Percentiles rank a stretch among this genome's conserved stretches.
Evolutionary conservation across 257 asterid genomes (phyloP).

Genomic region (Oldenlandia corymbosa): DNA sequence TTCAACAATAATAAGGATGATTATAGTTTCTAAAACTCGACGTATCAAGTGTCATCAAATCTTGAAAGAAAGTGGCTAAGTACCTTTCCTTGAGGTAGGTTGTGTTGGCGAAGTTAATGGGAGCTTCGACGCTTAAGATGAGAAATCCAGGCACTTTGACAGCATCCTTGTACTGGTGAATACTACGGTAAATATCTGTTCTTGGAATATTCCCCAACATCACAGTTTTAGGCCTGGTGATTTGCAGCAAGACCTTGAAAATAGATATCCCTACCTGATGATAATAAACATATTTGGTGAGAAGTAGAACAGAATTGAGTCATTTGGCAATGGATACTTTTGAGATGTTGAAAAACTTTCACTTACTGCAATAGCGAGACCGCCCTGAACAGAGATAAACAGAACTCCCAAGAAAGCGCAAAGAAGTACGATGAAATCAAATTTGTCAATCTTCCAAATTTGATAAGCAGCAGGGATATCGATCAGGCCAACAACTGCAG

Average conservation of each 20-base stretch:
- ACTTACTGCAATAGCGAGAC: constrained; percentile 79
- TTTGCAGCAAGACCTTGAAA: constrained; percentile 60
- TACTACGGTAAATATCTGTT: constrained; percentile 58
- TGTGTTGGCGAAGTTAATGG: constrained; percentile 74
- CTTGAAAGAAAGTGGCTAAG: constrained; percentile 4
- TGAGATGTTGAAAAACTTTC: not conserved
- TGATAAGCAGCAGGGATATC: constrained; percentile 80
- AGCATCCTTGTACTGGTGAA: constrained; percentile 71
- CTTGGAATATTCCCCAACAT: constrained; percentile 76
- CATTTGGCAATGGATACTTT: not conserved
- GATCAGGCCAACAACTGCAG: constrained; percentile 76
- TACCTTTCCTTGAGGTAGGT: constrained; percentile 89
- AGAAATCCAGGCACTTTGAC: constrained; percentile 51
- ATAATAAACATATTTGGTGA: constrained; percentile 4
- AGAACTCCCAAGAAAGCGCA: constrained; percentile 79
- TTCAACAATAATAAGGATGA: not conserved
- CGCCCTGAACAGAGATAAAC: constrained; percentile 67
- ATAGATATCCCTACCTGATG: constrained; percentile 72
- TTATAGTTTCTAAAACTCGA: not conserved
- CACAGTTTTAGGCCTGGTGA: constrained; percentile 77
- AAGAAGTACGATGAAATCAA: constrained; percentile 61
- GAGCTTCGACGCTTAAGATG: constrained; percentile 71
- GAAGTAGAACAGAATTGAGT: no score
- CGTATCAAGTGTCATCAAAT: not conserved
- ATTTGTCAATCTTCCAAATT: constrained; percentile 76